phyloP scores from a whole-genome alignment of 2,329 filamentous ascomycete genomes.

The Trichoderma sp. region DNA sequence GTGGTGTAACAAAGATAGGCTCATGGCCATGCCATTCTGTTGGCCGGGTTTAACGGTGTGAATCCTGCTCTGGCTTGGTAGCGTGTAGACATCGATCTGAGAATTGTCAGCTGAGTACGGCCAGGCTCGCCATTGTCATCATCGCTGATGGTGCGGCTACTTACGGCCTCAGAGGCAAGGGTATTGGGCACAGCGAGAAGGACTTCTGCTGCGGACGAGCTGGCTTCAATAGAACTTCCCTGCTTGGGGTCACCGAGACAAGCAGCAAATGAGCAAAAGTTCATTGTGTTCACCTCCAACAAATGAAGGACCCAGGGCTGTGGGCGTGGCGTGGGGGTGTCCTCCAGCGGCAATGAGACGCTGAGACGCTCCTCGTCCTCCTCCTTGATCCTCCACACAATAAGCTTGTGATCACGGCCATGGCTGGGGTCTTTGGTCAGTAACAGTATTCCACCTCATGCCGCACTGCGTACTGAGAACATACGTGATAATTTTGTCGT shows the following conservation, averaged over 20 bases:
- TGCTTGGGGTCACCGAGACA: conserved; percentile 46
- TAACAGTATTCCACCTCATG: not conserved
- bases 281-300: conserved; percentile 86
- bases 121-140: not conserved
- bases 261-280: conserved; percentile 84
- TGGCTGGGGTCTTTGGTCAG: conserved; percentile 58
- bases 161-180: conserved; percentile 68
- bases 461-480: conserved; percentile 37
- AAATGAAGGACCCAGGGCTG: conserved; percentile 85
- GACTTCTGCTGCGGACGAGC: conserved; percentile 52
- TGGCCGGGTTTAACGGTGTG: conserved; percentile 55
- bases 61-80: conserved; percentile 73
- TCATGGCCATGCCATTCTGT: conserved; percentile 85
- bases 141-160: conserved; percentile 30
- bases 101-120: not conserved
- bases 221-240: conserved; percentile 24
- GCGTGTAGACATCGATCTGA: conserved; percentile 79
- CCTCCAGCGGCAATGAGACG: conserved; percentile 70
- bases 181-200: conserved; percentile 77
- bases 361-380: conserved; percentile 66
- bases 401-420: conserved; percentile 82
- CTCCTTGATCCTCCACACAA: conserved; percentile 74
- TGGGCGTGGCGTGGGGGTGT: conserved; percentile 48
- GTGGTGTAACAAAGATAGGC: conserved; percentile 62
- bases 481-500: conserved; percentile 80